Percentiles rank a stretch among this genome's conserved stretches.
phyloP scores from a whole-genome alignment of 2,329 filamentous ascomycete species.

The Lizonia empirigonia region DNA sequence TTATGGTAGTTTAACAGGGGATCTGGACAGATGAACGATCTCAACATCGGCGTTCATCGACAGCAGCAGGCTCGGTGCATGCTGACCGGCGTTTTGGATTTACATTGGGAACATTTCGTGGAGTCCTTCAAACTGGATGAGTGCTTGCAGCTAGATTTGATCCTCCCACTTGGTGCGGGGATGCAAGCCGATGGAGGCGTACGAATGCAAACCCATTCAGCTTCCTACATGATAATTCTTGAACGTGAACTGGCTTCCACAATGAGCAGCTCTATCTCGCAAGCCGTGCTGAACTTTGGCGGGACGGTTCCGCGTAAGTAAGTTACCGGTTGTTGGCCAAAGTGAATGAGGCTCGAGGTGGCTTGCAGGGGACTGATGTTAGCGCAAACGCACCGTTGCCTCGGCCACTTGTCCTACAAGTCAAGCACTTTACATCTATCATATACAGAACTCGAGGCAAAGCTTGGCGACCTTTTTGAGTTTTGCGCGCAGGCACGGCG shows the following conservation, averaged over 20 bases:
- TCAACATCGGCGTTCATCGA: constrained; percentile 49
- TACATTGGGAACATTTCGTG: neutral
- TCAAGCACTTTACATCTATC: constrained; percentile 2
- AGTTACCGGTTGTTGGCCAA: too few relatives aligned
- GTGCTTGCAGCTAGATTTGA: constrained; percentile 8
- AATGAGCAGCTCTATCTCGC: neutral
- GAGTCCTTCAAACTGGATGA: neutral
- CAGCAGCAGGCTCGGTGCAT: constrained; percentile 21
- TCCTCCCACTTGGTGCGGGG: neutral
- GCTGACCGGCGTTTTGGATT: constrained; percentile 15
- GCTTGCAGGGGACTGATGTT: neutral
- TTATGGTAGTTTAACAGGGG: constrained; percentile 34
- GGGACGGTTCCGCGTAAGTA: too few relatives aligned
- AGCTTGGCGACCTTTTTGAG: too few relatives aligned
- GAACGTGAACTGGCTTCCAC: neutral
- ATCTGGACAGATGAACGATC: constrained; percentile 40
- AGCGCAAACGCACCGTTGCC: neutral
- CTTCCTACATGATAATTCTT: neutral
- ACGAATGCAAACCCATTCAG: constrained; percentile 16
- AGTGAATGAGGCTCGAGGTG: neutral
- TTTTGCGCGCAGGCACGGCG: too few relatives aligned
- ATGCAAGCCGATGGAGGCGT: constrained; percentile 10
- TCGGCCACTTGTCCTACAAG: constrained; percentile 5
- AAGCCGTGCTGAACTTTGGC: neutral
- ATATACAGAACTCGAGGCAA: too few relatives aligned